These are phyloP conservation scores for Fusarium chuoi DNA, from an alignment of 2,329 filamentous ascomycete genomes.

Conservation along the genomic window DNA sequence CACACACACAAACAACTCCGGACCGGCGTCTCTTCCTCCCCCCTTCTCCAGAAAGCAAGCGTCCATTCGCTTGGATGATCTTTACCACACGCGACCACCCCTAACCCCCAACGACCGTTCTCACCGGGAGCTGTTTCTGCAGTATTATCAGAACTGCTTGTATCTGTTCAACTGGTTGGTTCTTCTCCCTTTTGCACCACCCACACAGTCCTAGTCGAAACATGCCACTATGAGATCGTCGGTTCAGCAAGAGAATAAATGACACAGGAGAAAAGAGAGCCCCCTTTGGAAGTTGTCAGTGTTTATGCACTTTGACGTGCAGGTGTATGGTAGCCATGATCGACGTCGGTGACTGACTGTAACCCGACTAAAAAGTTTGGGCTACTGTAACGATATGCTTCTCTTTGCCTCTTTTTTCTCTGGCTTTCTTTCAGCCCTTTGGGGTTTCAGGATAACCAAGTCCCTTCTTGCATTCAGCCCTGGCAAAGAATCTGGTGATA, in stretches of 20 bases:
- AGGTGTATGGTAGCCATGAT: conserved; percentile 15
- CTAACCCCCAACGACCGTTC: conserved; percentile 32
- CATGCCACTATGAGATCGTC: conserved; percentile 26
- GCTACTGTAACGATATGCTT: background rate
- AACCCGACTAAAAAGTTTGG: conserved; percentile 13
- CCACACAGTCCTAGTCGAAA: conserved; percentile 1
- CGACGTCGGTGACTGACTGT: conserved; percentile 8
- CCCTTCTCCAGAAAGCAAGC: conserved; percentile 7
- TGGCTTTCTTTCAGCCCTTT: background rate
- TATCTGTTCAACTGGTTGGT: background rate
- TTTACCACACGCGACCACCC: conserved; percentile 39
- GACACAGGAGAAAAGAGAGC: conserved; percentile 14
- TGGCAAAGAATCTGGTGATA: background rate
- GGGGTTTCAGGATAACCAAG: background rate
- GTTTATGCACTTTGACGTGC: conserved; percentile 7
- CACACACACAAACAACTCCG: conserved; percentile 1
- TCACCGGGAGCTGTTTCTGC: conserved; percentile 35
- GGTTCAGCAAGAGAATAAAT: background rate
- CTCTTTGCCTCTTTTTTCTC: background rate
- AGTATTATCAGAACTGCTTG: background rate
- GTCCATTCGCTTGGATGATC: conserved; percentile 36
- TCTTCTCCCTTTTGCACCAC: background rate
- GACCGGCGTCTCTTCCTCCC: conserved; percentile 17
- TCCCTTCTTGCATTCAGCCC: conserved; percentile 25
- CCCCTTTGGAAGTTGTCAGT: background rate